Base-by-base conservation (phyloP, 1,139 yeast species). In the Debaryomycetaceae sp. region DNA sequence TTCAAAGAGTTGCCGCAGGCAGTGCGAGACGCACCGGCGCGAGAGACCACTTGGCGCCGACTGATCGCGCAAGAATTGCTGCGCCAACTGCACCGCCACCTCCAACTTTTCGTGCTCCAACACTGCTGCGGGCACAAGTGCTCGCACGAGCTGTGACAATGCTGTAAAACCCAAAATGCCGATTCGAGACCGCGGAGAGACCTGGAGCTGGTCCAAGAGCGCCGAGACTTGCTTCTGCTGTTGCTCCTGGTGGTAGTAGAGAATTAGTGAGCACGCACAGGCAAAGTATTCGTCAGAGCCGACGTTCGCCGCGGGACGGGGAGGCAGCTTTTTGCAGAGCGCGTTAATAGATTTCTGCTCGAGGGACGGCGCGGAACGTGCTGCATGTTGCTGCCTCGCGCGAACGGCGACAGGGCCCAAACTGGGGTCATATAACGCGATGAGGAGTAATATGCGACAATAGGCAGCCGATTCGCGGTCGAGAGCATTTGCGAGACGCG, bases 311-410 rank as follows among this genome's bases (percentile, higher is more conserved):
- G n/a, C n/a, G n/a, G n/a, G n/a, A n/a, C n/a, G n/a, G n/a, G n/a
- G n/a, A n/a, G n/a, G n/a, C 6, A 10, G 10, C 6, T 10, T 7
- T 10, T 18, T 18, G 20, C 8, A 7, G 10, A 7, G 8, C 10
- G 6, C 8, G 6, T 18, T 10, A 18, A 18, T 18, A 6, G 10
- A 18, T 18, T 18, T 18, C 8, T 6, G 8, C 8, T 18, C 20
- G 8, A 18, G 10, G 6, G 20, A 18, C 20, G 6, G 8, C 6
- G 20, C 20, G 20, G 20, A 18, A 3, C 27, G 22, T 23, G 30
- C 14, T 38, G 32, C 7, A 59, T 46, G 19, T 41, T 41, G 2
- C 22, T 22, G 22, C 8, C 6, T 18, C 20, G 20, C 20, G 8
- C 20, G 20, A 6, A 18, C 20, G 8, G 20, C 20, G 20, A 18